Evolutionary conservation across 495 filamentous ascomycete genomes (phyloP).

Genomic region (Hyaloscypha variabilis): DNA sequence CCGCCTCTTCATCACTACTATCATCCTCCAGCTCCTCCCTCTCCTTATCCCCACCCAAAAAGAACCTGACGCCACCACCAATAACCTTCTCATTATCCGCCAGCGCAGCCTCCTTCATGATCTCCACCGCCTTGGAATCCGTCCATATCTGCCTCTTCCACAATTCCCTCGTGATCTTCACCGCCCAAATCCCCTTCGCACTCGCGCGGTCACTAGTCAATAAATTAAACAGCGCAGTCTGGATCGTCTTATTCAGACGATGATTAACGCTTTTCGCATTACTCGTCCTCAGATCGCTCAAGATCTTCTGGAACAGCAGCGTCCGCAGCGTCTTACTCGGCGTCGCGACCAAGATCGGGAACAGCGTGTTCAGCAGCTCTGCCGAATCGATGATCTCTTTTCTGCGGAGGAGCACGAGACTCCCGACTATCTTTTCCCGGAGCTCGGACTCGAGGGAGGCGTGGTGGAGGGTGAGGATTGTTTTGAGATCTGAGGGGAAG

Average conservation of each 20-base stretch:
- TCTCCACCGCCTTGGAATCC: slow-evolving; percentile 83
- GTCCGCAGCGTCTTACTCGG: slow-evolving; percentile 84
- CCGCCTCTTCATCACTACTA: slow-evolving; percentile 74
- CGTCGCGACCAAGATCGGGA: slow-evolving; percentile 86
- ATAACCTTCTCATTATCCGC: slow-evolving; percentile 89
- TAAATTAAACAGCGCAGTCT: slow-evolving; percentile 89
- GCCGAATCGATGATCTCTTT: slow-evolving; percentile 90
- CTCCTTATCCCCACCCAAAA: slow-evolving; percentile 93
- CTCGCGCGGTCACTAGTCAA: slow-evolving; percentile 82
- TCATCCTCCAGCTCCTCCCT: slow-evolving; percentile 90
- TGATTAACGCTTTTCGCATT: slow-evolving; percentile 90
- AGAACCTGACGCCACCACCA: slow-evolving; percentile 85
- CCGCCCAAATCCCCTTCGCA: slow-evolving; percentile 89
- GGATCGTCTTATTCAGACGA: slow-evolving; percentile 86
- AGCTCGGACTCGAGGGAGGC: slow-evolving; percentile 76
- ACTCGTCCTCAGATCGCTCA: slow-evolving; percentile 82
- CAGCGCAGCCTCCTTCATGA: slow-evolving; percentile 89
- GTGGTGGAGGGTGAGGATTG: slow-evolving; percentile 81
- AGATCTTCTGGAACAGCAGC: slow-evolving; percentile 86
- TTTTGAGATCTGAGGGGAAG: slow-evolving; percentile 81
- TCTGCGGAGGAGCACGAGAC: slow-evolving; percentile 81
- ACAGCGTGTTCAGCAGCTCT: slow-evolving; percentile 81
- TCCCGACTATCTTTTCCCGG: slow-evolving; percentile 92
- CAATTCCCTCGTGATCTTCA: slow-evolving; percentile 83
- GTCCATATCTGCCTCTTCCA: slow-evolving; percentile 91